Evolutionary conservation across 345 rosid genomes (phyloP).

Genomic region (Gossypium longicalyx): DNA sequence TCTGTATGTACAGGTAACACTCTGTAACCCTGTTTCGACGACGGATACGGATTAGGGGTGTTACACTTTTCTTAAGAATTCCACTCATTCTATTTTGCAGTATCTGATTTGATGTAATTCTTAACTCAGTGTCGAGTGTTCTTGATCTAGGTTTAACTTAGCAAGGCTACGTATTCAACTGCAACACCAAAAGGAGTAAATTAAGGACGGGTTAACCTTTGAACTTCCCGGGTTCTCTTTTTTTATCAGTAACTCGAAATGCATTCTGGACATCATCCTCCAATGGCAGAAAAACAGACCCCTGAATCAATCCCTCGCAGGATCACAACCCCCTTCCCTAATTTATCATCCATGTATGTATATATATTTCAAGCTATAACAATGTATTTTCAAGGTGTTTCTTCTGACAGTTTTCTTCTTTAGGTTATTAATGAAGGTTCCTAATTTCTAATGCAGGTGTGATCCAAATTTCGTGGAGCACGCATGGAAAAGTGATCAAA

Average conservation of each 20-base stretch:
- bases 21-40: too few species aligned
- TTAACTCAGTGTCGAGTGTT: too few species aligned
- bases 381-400: background rate
- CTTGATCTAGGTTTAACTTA: too few species aligned
- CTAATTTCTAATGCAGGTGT: slow-evolving; percentile 32
- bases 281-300: background rate
- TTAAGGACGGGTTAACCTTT: background rate
- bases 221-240: background rate
- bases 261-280: background rate
- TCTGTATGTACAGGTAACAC: too few species aligned
- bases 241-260: background rate
- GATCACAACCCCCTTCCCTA: slow-evolving; percentile 4
- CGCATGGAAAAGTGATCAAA: slow-evolving; percentile 35
- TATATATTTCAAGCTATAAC: background rate
- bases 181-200: too few species aligned
- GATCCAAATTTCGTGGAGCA: slow-evolving; percentile 33
- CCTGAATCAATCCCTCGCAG: background rate
- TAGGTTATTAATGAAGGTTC: background rate
- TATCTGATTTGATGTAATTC: too few species aligned
- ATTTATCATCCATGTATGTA: slow-evolving; percentile 21
- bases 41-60: too few species aligned
- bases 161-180: too few species aligned
- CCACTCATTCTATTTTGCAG: too few species aligned
- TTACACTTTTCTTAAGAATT: too few species aligned
- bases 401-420: background rate